phyloP scores from a whole-genome alignment of 139 green algal species.

The Picochlorum sp. region DNA sequence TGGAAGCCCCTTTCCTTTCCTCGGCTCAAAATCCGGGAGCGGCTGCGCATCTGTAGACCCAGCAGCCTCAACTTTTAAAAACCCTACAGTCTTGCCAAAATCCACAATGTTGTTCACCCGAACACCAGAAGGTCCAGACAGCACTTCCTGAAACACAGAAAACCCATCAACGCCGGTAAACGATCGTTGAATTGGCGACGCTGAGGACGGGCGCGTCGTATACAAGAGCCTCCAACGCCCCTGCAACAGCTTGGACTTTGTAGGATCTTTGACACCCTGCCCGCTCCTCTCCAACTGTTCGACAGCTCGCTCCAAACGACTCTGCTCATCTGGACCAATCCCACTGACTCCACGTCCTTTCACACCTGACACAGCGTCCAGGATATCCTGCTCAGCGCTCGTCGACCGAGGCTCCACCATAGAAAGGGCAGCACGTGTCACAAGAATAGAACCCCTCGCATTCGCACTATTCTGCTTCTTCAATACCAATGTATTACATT shows the following conservation, averaged over 20 bases:
- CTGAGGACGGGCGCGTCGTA: slow-evolving; percentile 60
- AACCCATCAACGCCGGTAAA: slow-evolving; percentile 86
- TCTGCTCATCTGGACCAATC: slow-evolving; percentile 32
- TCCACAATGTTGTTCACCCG: slow-evolving; percentile 76
- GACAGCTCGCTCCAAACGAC: slow-evolving; percentile 44
- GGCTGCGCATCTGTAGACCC: slow-evolving; percentile 56
- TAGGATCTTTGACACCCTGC: slow-evolving; percentile 43
- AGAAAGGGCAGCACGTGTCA: not conserved
- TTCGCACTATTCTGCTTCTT: too few species aligned
- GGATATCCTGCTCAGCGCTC: slow-evolving; percentile 10
- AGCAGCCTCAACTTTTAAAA: slow-evolving; percentile 69
- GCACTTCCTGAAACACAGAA: slow-evolving; percentile 73
- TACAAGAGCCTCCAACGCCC: slow-evolving; percentile 78
- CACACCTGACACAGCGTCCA: slow-evolving; percentile 29
- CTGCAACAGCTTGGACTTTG: slow-evolving; percentile 32
- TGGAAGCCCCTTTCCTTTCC: slow-evolving; percentile 47
- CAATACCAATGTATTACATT: too few species aligned
- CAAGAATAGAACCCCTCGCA: too few species aligned
- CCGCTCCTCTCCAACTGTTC: slow-evolving; percentile 58
- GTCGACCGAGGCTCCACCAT: not conserved
- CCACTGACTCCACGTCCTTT: slow-evolving; percentile 55
- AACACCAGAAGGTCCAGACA: not conserved
- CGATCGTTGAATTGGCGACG: slow-evolving; percentile 81
- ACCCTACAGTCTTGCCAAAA: slow-evolving; percentile 55
- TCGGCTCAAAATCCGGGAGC: slow-evolving; percentile 60